Evolutionary conservation across 129 eudicot genomes (phyloP).

Genomic region (Flaveria trinervia): DNA sequence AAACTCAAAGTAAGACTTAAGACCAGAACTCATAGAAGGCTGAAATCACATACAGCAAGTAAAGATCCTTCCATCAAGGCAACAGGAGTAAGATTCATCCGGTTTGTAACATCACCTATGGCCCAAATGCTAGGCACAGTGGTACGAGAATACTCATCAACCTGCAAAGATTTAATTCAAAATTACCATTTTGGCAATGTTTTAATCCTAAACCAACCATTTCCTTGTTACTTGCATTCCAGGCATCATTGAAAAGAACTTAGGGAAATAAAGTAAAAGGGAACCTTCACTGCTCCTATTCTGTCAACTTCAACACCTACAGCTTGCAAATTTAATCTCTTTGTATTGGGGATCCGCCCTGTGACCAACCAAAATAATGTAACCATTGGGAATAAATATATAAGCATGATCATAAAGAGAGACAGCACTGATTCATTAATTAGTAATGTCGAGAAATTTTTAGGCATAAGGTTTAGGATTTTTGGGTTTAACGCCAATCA

Average conservation of each 20-base stretch:
- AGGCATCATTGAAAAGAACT: constrained; percentile 1
- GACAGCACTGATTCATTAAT: too few species aligned
- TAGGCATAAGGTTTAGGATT: neutral
- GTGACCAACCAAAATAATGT: constrained; percentile 35
- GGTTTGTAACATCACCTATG: constrained; percentile 84
- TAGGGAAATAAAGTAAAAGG: constrained; percentile 3
- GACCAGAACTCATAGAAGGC: constrained; percentile 11
- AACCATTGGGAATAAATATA: neutral
- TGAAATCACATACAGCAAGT: constrained; percentile 69
- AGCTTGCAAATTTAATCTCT: constrained; percentile 81
- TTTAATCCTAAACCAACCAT: neutral
- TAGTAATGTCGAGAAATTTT: neutral
- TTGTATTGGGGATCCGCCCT: constrained; percentile 87
- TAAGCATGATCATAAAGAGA: too few species aligned
- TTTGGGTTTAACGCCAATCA: neutral
- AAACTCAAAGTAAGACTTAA: neutral
- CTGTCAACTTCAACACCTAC: constrained; percentile 86
- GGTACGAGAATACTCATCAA: constrained; percentile 74
- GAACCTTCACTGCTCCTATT: constrained; percentile 80
- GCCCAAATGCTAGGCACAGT: constrained; percentile 93
- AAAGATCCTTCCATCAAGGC: constrained; percentile 93
- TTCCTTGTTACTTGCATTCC: neutral
- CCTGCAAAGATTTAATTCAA: constrained; percentile 45
- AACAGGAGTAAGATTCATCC: constrained; percentile 97
- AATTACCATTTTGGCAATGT: neutral